A percentile compares a stretch with the other conserved stretches of the same genome.
Evolutionary conservation across 2,329 filamentous ascomycete species (phyloP).

Genomic region (Monosporascus sp.): DNA sequence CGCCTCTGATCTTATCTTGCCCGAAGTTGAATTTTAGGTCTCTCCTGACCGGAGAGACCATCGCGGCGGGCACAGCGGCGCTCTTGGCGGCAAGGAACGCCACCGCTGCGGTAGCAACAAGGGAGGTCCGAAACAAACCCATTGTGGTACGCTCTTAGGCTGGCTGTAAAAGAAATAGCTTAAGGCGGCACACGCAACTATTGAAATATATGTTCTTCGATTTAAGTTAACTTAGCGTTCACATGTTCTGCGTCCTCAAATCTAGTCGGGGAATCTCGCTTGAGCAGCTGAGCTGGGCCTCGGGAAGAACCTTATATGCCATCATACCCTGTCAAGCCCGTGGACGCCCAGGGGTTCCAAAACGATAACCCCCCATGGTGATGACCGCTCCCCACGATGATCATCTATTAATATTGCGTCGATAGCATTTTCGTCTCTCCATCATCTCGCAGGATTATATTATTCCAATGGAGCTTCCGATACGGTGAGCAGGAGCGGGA

Average conservation of each 20-base stretch:
- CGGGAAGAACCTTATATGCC: too few species aligned
- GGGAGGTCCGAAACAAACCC: neutral
- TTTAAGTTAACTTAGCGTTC: too few species aligned
- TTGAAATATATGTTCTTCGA: too few species aligned
- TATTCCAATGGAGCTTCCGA: neutral
- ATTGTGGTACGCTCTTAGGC: neutral
- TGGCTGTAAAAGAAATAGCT: too few species aligned
- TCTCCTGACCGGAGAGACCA: conserved; percentile 1
- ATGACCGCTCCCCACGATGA: neutral
- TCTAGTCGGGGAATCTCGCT: too few species aligned
- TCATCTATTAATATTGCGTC: neutral
- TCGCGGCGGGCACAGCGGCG: conserved; percentile 1
- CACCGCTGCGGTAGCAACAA: neutral
- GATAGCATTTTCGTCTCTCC: neutral
- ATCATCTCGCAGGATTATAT: neutral
- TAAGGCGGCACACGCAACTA: too few species aligned
- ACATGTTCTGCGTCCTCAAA: too few species aligned
- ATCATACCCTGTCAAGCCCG: too few species aligned
- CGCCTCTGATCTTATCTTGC: conserved; percentile 11
- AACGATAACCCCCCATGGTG: too few species aligned
- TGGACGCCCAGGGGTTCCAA: too few species aligned
- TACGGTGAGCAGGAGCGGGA: neutral
- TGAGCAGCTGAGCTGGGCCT: too few species aligned
- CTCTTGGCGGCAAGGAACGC: neutral
- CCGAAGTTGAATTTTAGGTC: conserved; percentile 7